These are phyloP conservation scores for Alisma plantagoaquatica DNA, from an alignment of 106 monocot genomes.

Conservation along the genomic window DNA sequence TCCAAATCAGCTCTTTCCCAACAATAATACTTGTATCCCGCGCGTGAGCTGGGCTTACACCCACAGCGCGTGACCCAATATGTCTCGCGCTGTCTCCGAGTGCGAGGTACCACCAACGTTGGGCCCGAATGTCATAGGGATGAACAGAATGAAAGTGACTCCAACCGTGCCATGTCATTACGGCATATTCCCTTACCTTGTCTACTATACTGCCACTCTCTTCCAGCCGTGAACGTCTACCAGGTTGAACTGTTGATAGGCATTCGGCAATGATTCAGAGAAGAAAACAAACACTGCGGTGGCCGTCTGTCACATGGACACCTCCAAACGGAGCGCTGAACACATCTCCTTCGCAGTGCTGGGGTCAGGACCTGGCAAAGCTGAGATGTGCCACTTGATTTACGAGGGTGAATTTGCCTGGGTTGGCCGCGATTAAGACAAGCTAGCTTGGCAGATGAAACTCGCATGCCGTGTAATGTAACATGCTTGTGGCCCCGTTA, in stretches of 20 bases:
- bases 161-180: conserved; percentile 10
- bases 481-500: too few relatives aligned
- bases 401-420: conserved; percentile 22
- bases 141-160: conserved; percentile 1
- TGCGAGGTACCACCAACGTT: conserved; percentile 1
- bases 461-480: too few relatives aligned
- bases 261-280: not conserved
- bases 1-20: too few relatives aligned
- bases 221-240: conserved; percentile 3
- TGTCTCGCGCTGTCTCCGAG: not conserved
- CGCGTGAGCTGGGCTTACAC: conserved; percentile 1
- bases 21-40: conserved; percentile 1
- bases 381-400: conserved; percentile 34
- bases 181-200: conserved; percentile 6
- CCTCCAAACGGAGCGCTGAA: conserved; percentile 25
- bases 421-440: conserved; percentile 4
- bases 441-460: too few relatives aligned
- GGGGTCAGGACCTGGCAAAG: conserved; percentile 18
- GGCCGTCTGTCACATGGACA: conserved; percentile 31
- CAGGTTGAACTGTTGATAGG: not conserved
- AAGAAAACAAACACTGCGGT: conserved; percentile 23
- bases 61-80: not conserved
- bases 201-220: conserved; percentile 6
- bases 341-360: conserved; percentile 24
- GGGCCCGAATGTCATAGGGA: conserved; percentile 2